These are phyloP conservation scores for Saccharum hybrid DNA, from an alignment of 202 grass and related monocot genomes.

Conservation along the genomic window DNA sequence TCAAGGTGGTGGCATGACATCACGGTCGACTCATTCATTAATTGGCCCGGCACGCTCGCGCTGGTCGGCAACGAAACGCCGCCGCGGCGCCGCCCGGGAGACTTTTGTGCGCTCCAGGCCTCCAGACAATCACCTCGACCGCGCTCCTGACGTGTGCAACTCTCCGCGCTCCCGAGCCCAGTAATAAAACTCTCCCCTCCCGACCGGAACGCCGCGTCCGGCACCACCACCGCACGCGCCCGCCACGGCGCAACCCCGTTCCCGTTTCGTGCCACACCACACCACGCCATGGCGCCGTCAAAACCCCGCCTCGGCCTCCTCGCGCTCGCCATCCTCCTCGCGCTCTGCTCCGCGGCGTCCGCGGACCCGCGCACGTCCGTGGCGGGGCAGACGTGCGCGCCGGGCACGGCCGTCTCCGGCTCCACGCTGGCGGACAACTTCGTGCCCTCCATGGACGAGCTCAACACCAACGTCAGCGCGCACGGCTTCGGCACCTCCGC, in stretches of 20 bases:
- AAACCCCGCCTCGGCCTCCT: background rate
- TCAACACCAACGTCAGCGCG: conserved; percentile 65
- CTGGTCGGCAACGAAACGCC: conserved; percentile 33
- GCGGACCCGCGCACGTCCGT: conserved; percentile 54
- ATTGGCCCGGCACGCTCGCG: conserved; percentile 24
- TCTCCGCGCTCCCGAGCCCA: background rate
- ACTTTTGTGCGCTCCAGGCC: background rate
- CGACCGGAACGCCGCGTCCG: background rate
- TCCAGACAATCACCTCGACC: background rate
- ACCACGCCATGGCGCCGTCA: background rate
- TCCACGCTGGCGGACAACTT: conserved; percentile 62
- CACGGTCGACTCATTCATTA: background rate
- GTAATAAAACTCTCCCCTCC: background rate
- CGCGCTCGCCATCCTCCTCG: conserved; percentile 33
- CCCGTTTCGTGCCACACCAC: background rate
- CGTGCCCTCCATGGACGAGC: conserved; percentile 72
- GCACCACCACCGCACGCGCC: background rate
- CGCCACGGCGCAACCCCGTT: background rate
- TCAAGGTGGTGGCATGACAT: too few species aligned
- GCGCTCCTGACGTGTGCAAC: background rate
- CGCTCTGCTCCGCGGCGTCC: conserved; percentile 33
- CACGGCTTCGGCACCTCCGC: conserved; percentile 64
- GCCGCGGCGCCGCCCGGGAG: background rate
- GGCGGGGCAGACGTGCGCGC: conserved; percentile 49
- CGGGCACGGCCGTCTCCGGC: conserved; percentile 43